Conservation (phyloP, 257 asterid species). For the Henckelia pumila region DNA sequence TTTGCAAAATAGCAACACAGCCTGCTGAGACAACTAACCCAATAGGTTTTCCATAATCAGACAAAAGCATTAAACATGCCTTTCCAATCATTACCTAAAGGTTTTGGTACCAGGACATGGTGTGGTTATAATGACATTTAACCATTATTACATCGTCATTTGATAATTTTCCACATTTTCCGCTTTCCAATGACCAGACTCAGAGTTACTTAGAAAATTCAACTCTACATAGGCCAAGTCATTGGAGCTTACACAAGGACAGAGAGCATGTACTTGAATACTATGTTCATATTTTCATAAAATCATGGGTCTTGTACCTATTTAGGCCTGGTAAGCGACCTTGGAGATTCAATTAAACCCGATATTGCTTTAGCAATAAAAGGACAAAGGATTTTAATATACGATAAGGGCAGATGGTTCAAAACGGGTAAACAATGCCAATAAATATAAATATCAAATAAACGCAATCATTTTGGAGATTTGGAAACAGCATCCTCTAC, state of each 20-base stretch:
- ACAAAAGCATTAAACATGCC: not conserved
- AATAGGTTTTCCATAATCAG: not conserved
- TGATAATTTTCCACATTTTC: too few species aligned
- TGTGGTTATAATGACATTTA: not conserved
- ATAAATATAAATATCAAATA: not conserved
- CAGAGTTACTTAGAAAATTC: not conserved
- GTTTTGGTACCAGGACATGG: not conserved
- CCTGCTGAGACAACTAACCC: not conserved
- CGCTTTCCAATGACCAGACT: not conserved
- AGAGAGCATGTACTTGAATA: not conserved
- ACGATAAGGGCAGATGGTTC: too few species aligned
- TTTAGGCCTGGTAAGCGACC: too few species aligned
- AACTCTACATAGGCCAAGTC: not conserved
- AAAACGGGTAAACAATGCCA: too few species aligned
- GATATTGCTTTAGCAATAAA: too few species aligned
- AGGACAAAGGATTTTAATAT: too few species aligned
- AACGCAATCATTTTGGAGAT: conserved; percentile 1
- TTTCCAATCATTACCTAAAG: not conserved
- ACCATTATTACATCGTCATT: too few species aligned
- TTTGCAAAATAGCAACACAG: not conserved
- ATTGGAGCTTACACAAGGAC: not conserved
- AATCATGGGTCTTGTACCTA: too few species aligned
- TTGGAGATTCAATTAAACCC: too few species aligned
- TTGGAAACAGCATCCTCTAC: not conserved
- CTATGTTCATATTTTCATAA: too few species aligned